phyloP scores from a whole-genome alignment of 2,329 filamentous ascomycete species.

The Aspergillus persii region DNA sequence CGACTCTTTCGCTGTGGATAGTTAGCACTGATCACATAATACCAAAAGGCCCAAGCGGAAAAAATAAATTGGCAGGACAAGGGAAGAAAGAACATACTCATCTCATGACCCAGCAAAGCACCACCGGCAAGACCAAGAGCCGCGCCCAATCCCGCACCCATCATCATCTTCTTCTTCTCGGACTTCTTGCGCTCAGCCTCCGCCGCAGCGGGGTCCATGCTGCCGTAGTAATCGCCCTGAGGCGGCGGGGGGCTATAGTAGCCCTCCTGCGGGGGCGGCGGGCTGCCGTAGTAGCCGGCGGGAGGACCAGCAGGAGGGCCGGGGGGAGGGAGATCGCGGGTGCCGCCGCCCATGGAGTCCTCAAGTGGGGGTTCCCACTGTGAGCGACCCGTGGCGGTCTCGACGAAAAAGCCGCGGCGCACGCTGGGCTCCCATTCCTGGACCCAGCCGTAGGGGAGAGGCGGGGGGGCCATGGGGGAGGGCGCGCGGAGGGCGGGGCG shows the following conservation, averaged over 20 bases:
- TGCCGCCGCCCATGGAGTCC: slow-evolving; percentile 20
- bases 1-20: slow-evolving; percentile 1
- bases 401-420: slow-evolving; percentile 65
- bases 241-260: slow-evolving; percentile 8
- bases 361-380: slow-evolving; percentile 61
- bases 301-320: slow-evolving; percentile 10
- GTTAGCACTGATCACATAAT: not conserved
- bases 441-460: slow-evolving; percentile 60
- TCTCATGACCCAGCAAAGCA: slow-evolving; percentile 55
- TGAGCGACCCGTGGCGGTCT: slow-evolving; percentile 58
- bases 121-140: slow-evolving; percentile 58
- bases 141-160: slow-evolving; percentile 58
- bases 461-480: slow-evolving; percentile 46
- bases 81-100: slow-evolving; percentile 46
- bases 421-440: slow-evolving; percentile 61
- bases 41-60: not conserved
- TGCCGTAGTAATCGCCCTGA: slow-evolving; percentile 12
- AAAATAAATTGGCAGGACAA: not conserved
- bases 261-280: slow-evolving; percentile 1
- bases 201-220: not conserved
- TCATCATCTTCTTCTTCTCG: slow-evolving; percentile 51
- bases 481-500: slow-evolving; percentile 28
- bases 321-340: slow-evolving; percentile 20
- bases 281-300: slow-evolving; percentile 16
- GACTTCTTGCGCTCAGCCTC: slow-evolving; percentile 37